Conservation (phyloP, 2,329 filamentous ascomycete genomes). For the Thermothelomyces thermophilus region DNA sequence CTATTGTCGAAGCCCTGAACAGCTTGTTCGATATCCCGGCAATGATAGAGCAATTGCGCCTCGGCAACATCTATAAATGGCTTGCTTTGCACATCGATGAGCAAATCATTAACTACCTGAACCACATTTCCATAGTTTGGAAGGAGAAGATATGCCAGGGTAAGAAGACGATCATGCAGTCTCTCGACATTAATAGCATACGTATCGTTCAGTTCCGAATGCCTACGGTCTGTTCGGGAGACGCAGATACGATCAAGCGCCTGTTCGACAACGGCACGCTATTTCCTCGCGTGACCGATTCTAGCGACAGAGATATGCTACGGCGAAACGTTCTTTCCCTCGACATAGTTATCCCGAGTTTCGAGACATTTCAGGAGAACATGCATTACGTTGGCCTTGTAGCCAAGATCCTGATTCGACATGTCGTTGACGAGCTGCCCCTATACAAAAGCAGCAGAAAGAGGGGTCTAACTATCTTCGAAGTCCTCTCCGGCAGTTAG, state of each 20-base stretch:
- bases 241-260: slow-evolving; percentile 9
- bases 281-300: slow-evolving; percentile 10
- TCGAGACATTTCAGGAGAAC: slow-evolving; percentile 20
- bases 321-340: slow-evolving; percentile 12
- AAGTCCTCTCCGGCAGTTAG: slow-evolving; percentile 12
- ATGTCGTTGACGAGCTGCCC: slow-evolving; percentile 10
- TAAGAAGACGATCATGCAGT: slow-evolving; percentile 7
- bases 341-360: slow-evolving; percentile 16
- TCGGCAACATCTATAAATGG: slow-evolving; percentile 6
- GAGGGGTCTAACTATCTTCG: slow-evolving; percentile 11
- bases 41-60: slow-evolving; percentile 5
- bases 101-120: slow-evolving; percentile 7
- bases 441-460: slow-evolving; percentile 14
- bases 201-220: slow-evolving; percentile 14
- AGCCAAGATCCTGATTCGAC: slow-evolving; percentile 14
- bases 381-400: slow-evolving; percentile 17
- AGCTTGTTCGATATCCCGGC: slow-evolving; percentile 2
- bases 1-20: slow-evolving; percentile 1
- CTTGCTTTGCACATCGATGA: slow-evolving; percentile 7
- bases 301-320: slow-evolving; percentile 8
- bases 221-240: slow-evolving; percentile 8
- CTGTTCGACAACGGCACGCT: slow-evolving; percentile 13
- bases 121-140: slow-evolving; percentile 6
- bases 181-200: slow-evolving; percentile 10
- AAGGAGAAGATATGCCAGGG: slow-evolving; percentile 5